Conservation (phyloP, 192 early-diverging fungal genomes). For the Entomortierella parvispora region DNA sequence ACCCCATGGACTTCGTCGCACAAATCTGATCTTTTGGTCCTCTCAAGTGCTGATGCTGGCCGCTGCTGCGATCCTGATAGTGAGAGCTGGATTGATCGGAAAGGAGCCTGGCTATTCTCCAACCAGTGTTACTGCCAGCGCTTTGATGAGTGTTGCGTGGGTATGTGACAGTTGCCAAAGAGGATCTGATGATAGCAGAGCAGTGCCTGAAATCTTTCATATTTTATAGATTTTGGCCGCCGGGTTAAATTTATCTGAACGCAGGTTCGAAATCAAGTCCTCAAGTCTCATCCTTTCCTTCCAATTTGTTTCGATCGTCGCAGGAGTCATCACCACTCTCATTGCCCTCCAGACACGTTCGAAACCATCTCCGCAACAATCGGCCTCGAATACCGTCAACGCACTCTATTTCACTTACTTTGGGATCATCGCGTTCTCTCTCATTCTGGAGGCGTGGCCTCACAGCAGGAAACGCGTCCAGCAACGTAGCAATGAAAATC, state of each 20-base stretch:
- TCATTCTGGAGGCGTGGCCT: constrained; percentile 40
- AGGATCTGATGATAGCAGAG: no score
- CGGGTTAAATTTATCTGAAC: constrained; percentile 22
- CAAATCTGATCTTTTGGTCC: constrained; percentile 23
- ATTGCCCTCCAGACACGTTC: not conserved
- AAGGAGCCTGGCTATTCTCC: constrained; percentile 4
- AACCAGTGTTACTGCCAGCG: constrained; percentile 10
- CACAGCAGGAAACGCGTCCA: constrained; percentile 23
- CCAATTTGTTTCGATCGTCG: constrained; percentile 25
- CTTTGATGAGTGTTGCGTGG: constrained; percentile 25
- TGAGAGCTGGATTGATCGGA: constrained; percentile 16
- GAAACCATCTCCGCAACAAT: constrained; percentile 28
- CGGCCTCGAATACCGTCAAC: constrained; percentile 14
- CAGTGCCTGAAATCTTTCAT: not conserved
- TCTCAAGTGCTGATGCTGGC: constrained; percentile 17
- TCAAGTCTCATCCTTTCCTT: constrained; percentile 22
- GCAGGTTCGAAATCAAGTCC: constrained; percentile 23
- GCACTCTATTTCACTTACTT: constrained; percentile 33
- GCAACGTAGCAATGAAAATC: constrained; percentile 10
- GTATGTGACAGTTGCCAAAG: constrained; percentile 17
- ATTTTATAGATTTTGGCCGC: not conserved
- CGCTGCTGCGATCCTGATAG: constrained; percentile 6
- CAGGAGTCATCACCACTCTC: constrained; percentile 36
- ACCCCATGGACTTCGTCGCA: constrained; percentile 24
- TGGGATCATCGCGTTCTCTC: constrained; percentile 15